Evolutionary conservation across 768 basidiomycete genomes (phyloP).

Genomic region (Rhodosporidiobolus odoratus): DNA sequence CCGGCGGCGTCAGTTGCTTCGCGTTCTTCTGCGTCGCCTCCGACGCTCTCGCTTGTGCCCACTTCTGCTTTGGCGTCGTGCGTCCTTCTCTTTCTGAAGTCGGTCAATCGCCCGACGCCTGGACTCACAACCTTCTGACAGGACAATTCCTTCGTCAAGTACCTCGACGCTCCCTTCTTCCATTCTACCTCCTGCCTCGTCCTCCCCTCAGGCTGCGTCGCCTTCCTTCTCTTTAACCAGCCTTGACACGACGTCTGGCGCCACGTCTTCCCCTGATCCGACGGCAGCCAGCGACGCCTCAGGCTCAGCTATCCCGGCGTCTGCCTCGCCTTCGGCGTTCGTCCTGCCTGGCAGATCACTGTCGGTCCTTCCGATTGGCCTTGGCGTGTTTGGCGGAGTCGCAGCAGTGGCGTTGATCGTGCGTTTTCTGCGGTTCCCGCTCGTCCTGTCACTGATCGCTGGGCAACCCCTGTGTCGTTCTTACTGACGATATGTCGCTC

Average conservation of each 20-base stretch:
- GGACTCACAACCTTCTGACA: too few relatives aligned
- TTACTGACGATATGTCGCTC: neutral
- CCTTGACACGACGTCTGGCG: neutral
- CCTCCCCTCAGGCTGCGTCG: neutral
- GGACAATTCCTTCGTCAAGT: too few relatives aligned
- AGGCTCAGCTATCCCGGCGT: too few relatives aligned
- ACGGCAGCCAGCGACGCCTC: neutral
- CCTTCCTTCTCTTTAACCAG: neutral
- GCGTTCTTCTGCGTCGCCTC: neutral
- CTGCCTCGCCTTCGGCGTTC: neutral
- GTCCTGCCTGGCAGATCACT: constrained; percentile 10
- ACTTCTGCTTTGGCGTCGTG: too few relatives aligned
- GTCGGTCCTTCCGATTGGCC: constrained; percentile 2
- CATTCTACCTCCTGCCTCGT: too few relatives aligned
- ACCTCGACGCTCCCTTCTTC: too few relatives aligned
- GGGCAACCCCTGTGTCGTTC: neutral
- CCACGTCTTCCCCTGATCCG: neutral
- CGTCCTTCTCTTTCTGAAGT: too few relatives aligned
- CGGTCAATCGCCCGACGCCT: too few relatives aligned
- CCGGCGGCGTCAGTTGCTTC: neutral
- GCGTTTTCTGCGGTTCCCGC: neutral
- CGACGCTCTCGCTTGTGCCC: neutral
- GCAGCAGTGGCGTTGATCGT: neutral
- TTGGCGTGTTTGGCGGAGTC: neutral
- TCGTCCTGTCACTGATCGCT: neutral